Base-by-base conservation (phyloP, 192 early-diverging fungal genomes). In the Coemansia guatemalensis region DNA sequence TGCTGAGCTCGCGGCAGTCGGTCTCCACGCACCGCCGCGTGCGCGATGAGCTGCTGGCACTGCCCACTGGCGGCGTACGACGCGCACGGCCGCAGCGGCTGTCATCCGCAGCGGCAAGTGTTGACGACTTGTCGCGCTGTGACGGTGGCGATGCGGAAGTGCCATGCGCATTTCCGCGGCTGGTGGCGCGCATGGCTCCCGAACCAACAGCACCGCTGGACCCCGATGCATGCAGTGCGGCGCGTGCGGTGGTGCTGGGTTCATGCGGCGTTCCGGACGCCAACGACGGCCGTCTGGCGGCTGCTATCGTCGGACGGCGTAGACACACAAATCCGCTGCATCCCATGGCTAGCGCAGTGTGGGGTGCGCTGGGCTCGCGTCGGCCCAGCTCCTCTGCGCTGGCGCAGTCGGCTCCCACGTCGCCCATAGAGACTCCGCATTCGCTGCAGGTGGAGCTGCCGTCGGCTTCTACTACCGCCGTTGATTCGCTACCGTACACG, bases 11-110 rank as follows among this genome's bases (percentile, higher is more conserved):
- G 18, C 27, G 52, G 8, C 53, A 41, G 54, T 32, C 54, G 32
- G 24, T 26, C 9, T 11, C 25, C 11, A 25, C 32, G 6, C 58
- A 55, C 5, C 35, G 25, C 18, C 24, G 55, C 27, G 17, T 35
- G 25, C 48, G 48, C 0, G 29, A 51, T 32, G 59, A 25, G 51
- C 48, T 44, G 48, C 57, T 67, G 57, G 49, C 74, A 4, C 60
- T 66, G 56, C 74, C 74, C 4, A 76, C 74, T 1, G 63, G 62
- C 48, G 73, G 54, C 0, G 12, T 27, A 22, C 56, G 48, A 21
- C 21, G 48, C 48, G 18, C 50, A 3, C 20, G 22, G 60, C 62
- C 33, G 20, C 2, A 21, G 17, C 35, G 11, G 14, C 57, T 11
- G 1, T 21, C 12, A 20, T 4, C 12, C 1, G 56, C 33, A 55